Evolutionary conservation across 1,284 basidiomycete species (phyloP).

Genomic region (Neotropicomus parvogracilis): DNA sequence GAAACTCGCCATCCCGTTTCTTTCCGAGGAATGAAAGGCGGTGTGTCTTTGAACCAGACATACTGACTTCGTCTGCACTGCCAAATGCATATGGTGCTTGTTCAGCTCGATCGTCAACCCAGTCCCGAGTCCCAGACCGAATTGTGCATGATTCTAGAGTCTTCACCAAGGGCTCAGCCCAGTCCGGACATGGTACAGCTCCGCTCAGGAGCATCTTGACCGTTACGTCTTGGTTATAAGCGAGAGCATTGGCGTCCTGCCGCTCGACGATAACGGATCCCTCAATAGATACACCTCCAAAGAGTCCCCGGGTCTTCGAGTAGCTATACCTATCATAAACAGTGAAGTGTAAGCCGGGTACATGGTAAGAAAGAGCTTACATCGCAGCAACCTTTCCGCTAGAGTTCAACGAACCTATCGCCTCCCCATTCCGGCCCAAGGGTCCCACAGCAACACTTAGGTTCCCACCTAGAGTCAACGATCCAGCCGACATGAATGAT

Average conservation of each 20-base stretch:
- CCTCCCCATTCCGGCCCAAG: slow-evolving; percentile 92
- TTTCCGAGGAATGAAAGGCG: slow-evolving; percentile 44
- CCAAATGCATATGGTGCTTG: slow-evolving; percentile 56
- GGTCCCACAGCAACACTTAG: slow-evolving; percentile 91
- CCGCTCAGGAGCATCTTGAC: slow-evolving; percentile 81
- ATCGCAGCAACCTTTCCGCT: slow-evolving; percentile 91
- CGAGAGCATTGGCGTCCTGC: slow-evolving; percentile 83
- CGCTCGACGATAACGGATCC: slow-evolving; percentile 94
- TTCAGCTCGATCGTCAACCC: slow-evolving; percentile 55
- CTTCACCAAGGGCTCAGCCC: slow-evolving; percentile 71
- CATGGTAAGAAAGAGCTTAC: slow-evolving; percentile 40
- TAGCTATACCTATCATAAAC: slow-evolving; percentile 75
- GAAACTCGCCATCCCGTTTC: slow-evolving; percentile 50
- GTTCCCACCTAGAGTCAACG: slow-evolving; percentile 90
- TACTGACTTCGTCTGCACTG: slow-evolving; percentile 28
- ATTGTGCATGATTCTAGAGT: slow-evolving; percentile 73
- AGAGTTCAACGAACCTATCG: slow-evolving; percentile 80
- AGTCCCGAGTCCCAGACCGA: slow-evolving; percentile 61
- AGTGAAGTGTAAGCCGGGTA: slow-evolving; percentile 7
- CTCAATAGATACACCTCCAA: slow-evolving; percentile 84
- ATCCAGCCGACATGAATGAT: slow-evolving; percentile 95
- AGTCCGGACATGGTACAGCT: slow-evolving; percentile 67
- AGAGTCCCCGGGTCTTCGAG: slow-evolving; percentile 90
- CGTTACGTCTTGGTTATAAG: slow-evolving; percentile 73
- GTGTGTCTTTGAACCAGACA: slow-evolving; percentile 40